These are phyloP conservation scores for Amphicarpaea edgeworthii DNA, from an alignment of 306 rosid genomes.

Conservation along the genomic window DNA sequence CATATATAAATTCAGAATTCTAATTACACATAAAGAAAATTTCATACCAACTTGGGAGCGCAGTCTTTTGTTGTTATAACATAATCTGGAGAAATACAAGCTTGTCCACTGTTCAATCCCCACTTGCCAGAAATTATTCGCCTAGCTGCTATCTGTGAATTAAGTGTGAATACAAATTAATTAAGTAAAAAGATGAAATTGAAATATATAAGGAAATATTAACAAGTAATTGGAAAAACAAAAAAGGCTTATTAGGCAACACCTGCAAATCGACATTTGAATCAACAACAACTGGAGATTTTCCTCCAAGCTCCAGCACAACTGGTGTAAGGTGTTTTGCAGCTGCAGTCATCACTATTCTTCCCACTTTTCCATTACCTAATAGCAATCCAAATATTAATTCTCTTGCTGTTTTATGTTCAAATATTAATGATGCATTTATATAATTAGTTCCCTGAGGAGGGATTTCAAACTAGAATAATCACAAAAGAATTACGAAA, in stretches of 20 bases:
- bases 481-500: conserved; percentile 7
- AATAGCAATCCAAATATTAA: conserved; percentile 32
- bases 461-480: conserved; percentile 30
- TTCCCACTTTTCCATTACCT: conserved; percentile 85
- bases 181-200: conserved; percentile 12
- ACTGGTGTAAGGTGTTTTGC: conserved; percentile 98
- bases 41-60: conserved; percentile 85
- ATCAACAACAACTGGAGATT: conserved; percentile 90
- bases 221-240: conserved; percentile 2
- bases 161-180: conserved; percentile 51
- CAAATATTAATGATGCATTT: neutral
- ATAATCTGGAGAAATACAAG: conserved; percentile 86
- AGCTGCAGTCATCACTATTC: conserved; percentile 93
- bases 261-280: conserved; percentile 68
- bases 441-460: neutral
- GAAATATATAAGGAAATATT: conserved; percentile 4
- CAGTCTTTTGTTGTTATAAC: conserved; percentile 75
- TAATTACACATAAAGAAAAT: conserved; percentile 27
- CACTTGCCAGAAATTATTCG: conserved; percentile 92
- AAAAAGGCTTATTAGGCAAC: conserved; percentile 9
- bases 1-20: conserved; percentile 16
- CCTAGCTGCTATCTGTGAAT: conserved; percentile 64
- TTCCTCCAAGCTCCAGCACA: conserved; percentile 96
- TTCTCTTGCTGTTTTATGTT: neutral
- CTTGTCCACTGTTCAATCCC: conserved; percentile 91